These are phyloP conservation scores for Aspergillus conjunctus DNA, from an alignment of 495 filamentous ascomycete genomes.

Conservation along the genomic window DNA sequence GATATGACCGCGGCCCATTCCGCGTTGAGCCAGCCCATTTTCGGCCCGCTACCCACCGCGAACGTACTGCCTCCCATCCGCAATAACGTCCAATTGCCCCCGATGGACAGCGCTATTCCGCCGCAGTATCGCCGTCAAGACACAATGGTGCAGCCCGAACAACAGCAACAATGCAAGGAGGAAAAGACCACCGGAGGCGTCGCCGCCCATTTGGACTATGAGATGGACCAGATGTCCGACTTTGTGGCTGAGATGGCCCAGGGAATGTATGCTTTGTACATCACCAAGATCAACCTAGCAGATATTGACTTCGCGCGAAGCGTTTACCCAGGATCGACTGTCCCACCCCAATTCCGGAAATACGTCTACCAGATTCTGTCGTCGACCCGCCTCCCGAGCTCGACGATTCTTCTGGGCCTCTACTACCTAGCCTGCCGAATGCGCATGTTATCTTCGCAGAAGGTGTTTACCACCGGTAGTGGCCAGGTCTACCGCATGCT, in stretches of 20 bases:
- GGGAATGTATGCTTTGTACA: conserved; percentile 70
- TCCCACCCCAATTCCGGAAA: conserved; percentile 83
- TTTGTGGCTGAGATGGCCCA: conserved; percentile 94
- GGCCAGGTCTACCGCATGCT: conserved; percentile 88
- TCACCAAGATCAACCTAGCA: conserved; percentile 62
- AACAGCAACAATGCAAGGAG: conserved; percentile 51
- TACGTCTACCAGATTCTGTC: conserved; percentile 93
- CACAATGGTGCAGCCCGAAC: conserved; percentile 40
- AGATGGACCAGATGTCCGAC: conserved; percentile 97
- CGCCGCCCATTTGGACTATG: conserved; percentile 94
- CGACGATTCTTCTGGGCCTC: conserved; percentile 91
- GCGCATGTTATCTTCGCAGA: conserved; percentile 65
- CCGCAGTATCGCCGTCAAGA: conserved; percentile 51
- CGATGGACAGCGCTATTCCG: conserved; percentile 46
- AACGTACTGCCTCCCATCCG: conserved; percentile 46
- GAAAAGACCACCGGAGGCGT: conserved; percentile 77
- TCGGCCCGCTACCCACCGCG: conserved; percentile 38
- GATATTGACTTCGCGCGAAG: conserved; percentile 78
- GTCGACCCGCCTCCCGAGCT: conserved; percentile 91
- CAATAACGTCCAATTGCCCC: conserved; percentile 46
- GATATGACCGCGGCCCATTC: conserved; percentile 32
- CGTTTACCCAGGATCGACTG: conserved; percentile 66
- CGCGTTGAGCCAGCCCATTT: conserved; percentile 42
- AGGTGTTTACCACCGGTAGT: conserved; percentile 59
- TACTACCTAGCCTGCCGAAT: conserved; percentile 85